These are phyloP conservation scores for Ophiosphaerella herpotricha DNA, from an alignment of 2,329 filamentous ascomycete species.

Conservation along the genomic window DNA sequence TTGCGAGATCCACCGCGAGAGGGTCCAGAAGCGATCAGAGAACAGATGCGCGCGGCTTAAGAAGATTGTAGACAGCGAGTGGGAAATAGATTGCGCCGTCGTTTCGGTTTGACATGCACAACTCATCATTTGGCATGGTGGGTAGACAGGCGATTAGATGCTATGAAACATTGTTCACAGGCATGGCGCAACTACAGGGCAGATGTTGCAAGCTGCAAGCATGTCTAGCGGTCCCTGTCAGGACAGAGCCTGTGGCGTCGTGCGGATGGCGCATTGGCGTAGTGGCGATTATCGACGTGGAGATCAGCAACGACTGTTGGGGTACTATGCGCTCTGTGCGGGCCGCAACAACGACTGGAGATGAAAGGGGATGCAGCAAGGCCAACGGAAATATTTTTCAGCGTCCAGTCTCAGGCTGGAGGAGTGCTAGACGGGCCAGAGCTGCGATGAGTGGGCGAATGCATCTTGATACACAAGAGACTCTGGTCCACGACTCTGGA, in stretches of 20 bases:
- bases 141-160: neutral
- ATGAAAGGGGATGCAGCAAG: constrained; percentile 21
- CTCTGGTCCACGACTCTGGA: constrained; percentile 8
- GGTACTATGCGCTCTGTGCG: constrained; percentile 26
- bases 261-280: neutral
- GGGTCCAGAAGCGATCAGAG: neutral
- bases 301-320: constrained; percentile 26
- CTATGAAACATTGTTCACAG: constrained; percentile 8
- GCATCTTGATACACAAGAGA: constrained; percentile 28
- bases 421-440: constrained; percentile 2
- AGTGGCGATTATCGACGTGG: constrained; percentile 20
- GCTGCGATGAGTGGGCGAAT: constrained; percentile 20
- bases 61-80: constrained; percentile 6
- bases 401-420: neutral
- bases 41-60: neutral
- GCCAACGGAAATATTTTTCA: constrained; percentile 9
- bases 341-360: constrained; percentile 21
- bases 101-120: constrained; percentile 6
- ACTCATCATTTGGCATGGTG: neutral
- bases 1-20: neutral
- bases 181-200: neutral
- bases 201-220: neutral
- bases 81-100: constrained; percentile 15
- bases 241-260: neutral
- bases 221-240: neutral